A percentile compares a stretch with the other conserved stretches of the same genome.
These are phyloP conservation scores for Vitis amurensis DNA, from an alignment of 164 flowering plant species.

Conservation along the genomic window DNA sequence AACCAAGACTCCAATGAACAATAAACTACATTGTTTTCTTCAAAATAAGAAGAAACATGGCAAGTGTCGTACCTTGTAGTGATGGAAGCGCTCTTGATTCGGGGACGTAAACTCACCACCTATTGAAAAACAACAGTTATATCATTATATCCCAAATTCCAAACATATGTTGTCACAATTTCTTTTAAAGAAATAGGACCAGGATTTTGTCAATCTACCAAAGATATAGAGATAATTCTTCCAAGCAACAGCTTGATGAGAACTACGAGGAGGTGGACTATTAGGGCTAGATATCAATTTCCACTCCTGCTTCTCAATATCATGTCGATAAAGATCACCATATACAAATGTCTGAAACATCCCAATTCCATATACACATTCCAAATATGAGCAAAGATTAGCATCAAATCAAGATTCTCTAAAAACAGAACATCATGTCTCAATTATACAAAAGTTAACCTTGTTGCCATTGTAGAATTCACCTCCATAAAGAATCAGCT, in stretches of 20 bases:
- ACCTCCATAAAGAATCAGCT: slow-evolving; percentile 88
- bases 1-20: not conserved
- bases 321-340: slow-evolving; percentile 87
- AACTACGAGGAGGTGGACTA: slow-evolving; percentile 99
- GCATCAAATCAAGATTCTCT: not conserved
- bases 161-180: too few species aligned
- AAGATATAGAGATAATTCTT: slow-evolving; percentile 85
- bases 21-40: not conserved
- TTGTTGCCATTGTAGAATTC: slow-evolving; percentile 96
- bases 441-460: slow-evolving; percentile 42
- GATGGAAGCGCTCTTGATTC: slow-evolving; percentile 98
- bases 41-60: not conserved
- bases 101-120: slow-evolving; percentile 99
- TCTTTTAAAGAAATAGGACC: too few species aligned
- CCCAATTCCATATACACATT: not conserved
- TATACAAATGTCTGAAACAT: slow-evolving; percentile 85
- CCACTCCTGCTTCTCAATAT: slow-evolving; percentile 91
- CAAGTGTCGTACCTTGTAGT: slow-evolving; percentile 74
- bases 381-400: not conserved
- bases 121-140: slow-evolving; percentile 21
- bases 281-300: slow-evolving; percentile 93
- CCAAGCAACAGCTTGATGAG: slow-evolving; percentile 97
- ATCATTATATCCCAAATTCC: not conserved
- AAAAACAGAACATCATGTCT: not conserved
- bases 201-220: slow-evolving; percentile 40